phyloP scores from a whole-genome alignment of 1,139 yeast species.

The Magnusiomyces fungicola region DNA sequence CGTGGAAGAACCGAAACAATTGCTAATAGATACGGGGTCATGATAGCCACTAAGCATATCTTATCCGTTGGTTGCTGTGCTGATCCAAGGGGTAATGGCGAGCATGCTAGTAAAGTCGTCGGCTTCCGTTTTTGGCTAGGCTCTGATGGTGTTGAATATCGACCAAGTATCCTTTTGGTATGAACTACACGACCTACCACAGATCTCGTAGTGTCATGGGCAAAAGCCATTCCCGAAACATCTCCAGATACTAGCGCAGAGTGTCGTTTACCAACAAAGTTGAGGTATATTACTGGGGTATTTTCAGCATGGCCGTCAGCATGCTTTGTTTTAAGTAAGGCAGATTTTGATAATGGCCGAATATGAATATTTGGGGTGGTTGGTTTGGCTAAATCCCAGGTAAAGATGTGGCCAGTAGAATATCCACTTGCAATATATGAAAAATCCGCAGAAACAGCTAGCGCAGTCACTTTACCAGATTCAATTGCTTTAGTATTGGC shows the following conservation, averaged over 20 bases:
- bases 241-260: conserved; percentile 56
- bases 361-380: conserved; percentile 30
- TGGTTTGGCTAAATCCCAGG: conserved; percentile 41
- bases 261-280: conserved; percentile 51
- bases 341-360: conserved; percentile 30
- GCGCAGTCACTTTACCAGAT: conserved; percentile 40
- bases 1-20: conserved; percentile 51
- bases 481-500: conserved; percentile 25
- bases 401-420: conserved; percentile 38
- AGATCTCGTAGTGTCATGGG: conserved; percentile 52
- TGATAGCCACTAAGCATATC: conserved; percentile 53
- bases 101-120: conserved; percentile 36
- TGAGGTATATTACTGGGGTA: conserved; percentile 41
- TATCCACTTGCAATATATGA: conserved; percentile 44
- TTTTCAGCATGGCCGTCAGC: conserved; percentile 48
- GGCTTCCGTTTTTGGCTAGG: conserved; percentile 20
- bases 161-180: conserved; percentile 50
- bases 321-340: conserved; percentile 18
- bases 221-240: conserved; percentile 49
- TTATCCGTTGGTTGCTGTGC: conserved; percentile 46
- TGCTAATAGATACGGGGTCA: conserved; percentile 46
- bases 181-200: conserved; percentile 45
- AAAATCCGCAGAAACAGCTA: conserved; percentile 47
- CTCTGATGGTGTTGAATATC: conserved; percentile 28
- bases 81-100: conserved; percentile 50